Evolutionary conservation across 306 rosid genomes (phyloP).

Genomic region (Phaseolus lunatus): DNA sequence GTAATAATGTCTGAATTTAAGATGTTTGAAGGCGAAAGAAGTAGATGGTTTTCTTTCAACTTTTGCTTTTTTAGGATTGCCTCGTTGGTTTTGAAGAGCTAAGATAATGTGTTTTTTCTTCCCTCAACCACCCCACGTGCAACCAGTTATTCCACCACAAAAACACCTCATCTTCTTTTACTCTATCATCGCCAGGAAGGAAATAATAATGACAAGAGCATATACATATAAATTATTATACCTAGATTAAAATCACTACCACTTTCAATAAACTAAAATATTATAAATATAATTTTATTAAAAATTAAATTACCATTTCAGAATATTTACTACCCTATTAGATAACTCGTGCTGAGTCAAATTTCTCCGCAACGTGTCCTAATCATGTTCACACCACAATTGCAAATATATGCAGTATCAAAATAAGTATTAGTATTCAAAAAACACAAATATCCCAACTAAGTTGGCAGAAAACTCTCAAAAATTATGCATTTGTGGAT

Average conservation of each 20-base stretch:
- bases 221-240: no score
- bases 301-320: no score
- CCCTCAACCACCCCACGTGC: slow-evolving; percentile 50
- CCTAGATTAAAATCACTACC: no score
- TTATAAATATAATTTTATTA: no score
- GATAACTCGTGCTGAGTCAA: no score
- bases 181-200: neutral
- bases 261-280: no score
- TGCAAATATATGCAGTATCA: slow-evolving; percentile 23
- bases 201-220: no score
- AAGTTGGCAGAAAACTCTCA: neutral
- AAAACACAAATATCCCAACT: neutral
- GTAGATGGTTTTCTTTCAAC: no score
- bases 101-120: neutral
- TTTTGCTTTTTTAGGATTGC: neutral
- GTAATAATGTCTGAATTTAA: neutral
- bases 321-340: no score
- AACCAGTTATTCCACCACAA: neutral
- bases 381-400: neutral
- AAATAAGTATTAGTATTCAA: neutral
- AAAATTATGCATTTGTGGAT: no score
- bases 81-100: no score
- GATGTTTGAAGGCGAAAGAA: neutral
- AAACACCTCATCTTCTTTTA: neutral
- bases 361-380: no score